Percentiles rank a stretch among this genome's conserved stretches.
phyloP scores from a whole-genome alignment of 169 alveolate genomes.

The Cryptosporidium felis region DNA sequence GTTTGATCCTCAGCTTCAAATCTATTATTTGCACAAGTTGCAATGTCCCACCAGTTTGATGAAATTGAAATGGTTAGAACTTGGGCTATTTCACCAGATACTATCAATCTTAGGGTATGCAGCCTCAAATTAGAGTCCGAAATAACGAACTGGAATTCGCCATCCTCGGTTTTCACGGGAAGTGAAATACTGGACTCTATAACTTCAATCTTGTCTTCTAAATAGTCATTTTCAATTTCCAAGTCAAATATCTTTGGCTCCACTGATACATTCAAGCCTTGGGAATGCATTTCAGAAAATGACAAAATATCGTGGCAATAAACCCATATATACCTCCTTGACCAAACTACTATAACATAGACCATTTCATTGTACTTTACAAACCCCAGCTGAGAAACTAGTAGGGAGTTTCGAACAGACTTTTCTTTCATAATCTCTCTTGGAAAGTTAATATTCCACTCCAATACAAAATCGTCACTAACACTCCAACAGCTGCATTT shows the following conservation, averaged over 20 bases:
- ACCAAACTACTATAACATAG: conserved; percentile 37
- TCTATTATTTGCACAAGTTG: not conserved
- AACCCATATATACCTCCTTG: conserved; percentile 47
- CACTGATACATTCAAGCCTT: conserved; percentile 32
- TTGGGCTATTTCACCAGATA: conserved; percentile 9
- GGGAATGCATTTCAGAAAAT: conserved; percentile 34
- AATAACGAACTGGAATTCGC: conserved; percentile 47
- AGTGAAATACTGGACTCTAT: not conserved
- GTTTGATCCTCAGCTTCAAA: not conserved
- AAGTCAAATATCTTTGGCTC: conserved; percentile 51
- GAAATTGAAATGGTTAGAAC: conserved; percentile 10
- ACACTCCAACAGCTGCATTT: conserved; percentile 67
- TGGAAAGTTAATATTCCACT: conserved; percentile 65
- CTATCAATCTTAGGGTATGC: conserved; percentile 23
- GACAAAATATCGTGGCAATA: conserved; percentile 55
- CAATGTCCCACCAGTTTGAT: conserved; percentile 67
- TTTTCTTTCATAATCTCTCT: not conserved
- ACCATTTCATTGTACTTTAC: conserved; percentile 13
- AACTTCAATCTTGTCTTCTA: not conserved
- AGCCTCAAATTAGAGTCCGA: not conserved
- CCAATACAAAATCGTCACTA: conserved; percentile 45
- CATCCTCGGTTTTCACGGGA: conserved; percentile 22
- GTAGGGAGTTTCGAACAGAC: not conserved
- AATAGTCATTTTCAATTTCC: not conserved
- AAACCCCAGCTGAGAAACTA: conserved; percentile 24